Evolutionary conservation across 2,329 filamentous ascomycete genomes (phyloP).

Genomic region (Lomentospora prolificans): DNA sequence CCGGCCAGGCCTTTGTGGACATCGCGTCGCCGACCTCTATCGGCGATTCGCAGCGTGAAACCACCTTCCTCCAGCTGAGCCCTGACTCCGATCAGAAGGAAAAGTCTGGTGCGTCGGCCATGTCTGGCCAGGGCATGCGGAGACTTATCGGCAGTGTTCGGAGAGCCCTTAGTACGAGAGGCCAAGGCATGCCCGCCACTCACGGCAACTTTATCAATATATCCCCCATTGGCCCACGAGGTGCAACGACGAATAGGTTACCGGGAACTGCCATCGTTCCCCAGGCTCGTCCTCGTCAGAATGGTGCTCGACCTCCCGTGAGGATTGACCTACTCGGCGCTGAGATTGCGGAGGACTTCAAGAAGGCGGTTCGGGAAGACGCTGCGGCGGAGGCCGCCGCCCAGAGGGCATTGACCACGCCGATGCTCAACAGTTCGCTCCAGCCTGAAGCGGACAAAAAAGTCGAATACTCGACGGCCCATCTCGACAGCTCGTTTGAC

Average conservation of each 20-base stretch:
- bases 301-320: conserved; percentile 40
- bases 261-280: conserved; percentile 53
- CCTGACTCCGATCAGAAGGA: conserved; percentile 29
- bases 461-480: conserved; percentile 33
- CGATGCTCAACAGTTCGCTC: background rate
- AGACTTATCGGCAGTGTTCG: conserved; percentile 80
- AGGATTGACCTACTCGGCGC: conserved; percentile 79
- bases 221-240: conserved; percentile 37
- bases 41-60: conserved; percentile 37
- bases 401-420: background rate
- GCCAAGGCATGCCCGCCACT: conserved; percentile 31
- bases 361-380: conserved; percentile 61
- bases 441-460: conserved; percentile 9
- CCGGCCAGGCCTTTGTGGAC: conserved; percentile 71
- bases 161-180: conserved; percentile 61
- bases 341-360: conserved; percentile 68
- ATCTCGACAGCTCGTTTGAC: conserved; percentile 25
- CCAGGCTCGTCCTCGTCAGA: conserved; percentile 33
- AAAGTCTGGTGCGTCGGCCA: conserved; percentile 42
- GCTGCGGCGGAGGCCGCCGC: conserved; percentile 29
- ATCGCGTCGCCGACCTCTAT: conserved; percentile 42
- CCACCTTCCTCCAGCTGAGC: conserved; percentile 39
- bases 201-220: conserved; percentile 39
- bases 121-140: conserved; percentile 68
- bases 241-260: conserved; percentile 46